Percentiles rank a stretch among this genome's conserved stretches.
Conservation (phyloP, 495 filamentous ascomycete species). For the Neurospora terricola region DNA sequence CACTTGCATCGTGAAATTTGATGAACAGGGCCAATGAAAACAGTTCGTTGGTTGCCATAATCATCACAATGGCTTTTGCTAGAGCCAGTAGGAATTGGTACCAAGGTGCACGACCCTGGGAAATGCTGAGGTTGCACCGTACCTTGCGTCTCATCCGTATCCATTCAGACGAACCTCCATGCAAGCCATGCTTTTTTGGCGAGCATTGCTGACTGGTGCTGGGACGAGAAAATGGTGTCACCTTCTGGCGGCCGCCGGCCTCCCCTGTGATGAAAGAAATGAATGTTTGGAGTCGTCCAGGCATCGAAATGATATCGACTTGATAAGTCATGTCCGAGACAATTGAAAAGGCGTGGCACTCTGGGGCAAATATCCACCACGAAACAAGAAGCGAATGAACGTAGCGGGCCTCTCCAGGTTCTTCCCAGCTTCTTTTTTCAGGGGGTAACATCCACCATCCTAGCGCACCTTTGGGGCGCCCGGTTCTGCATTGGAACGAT, state of each 20-base stretch:
- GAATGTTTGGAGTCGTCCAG: background rate
- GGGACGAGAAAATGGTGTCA: background rate
- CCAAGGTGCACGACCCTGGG: background rate
- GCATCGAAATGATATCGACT: background rate
- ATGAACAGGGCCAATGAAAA: background rate
- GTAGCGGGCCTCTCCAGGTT: background rate
- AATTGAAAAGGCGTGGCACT: background rate
- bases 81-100: background rate
- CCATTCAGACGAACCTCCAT: background rate
- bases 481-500: background rate
- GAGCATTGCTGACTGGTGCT: background rate
- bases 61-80: background rate
- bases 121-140: background rate
- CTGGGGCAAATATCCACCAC: background rate
- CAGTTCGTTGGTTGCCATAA: background rate
- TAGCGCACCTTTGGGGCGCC: background rate
- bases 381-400: background rate
- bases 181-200: background rate
- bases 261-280: background rate
- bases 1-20: background rate
- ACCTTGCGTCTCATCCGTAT: background rate
- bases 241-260: background rate
- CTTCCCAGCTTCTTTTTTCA: background rate
- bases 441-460: background rate
- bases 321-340: background rate